These are phyloP conservation scores for Conticribra guillardii DNA, from an alignment of 108 stramenopile species.

Conservation along the genomic window DNA sequence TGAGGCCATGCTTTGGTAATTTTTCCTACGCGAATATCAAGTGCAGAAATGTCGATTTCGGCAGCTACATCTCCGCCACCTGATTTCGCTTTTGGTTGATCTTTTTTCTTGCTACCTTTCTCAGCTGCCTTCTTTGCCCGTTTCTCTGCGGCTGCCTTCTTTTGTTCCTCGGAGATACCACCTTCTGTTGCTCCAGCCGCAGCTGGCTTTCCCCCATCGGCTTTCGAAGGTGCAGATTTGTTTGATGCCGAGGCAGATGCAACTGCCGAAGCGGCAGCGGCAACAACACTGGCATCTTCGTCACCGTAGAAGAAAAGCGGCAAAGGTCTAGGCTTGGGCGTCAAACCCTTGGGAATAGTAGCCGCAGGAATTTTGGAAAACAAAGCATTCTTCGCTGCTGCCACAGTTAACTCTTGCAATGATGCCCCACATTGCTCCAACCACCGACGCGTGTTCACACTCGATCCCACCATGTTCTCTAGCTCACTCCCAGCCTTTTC, in stretches of 20 bases:
- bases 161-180: constrained; percentile 53
- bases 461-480: constrained; percentile 20
- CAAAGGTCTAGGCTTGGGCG: constrained; percentile 17
- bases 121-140: constrained; percentile 40
- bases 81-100: constrained; percentile 36
- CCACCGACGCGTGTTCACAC: constrained; percentile 61
- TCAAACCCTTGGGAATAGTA: constrained; percentile 20
- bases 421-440: constrained; percentile 48
- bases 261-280: constrained; percentile 20
- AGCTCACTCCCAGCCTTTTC: constrained; percentile 14
- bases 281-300: constrained; percentile 53
- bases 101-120: constrained; percentile 41
- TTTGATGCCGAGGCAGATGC: constrained; percentile 5
- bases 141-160: constrained; percentile 56
- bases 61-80: constrained; percentile 22
- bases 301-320: constrained; percentile 74
- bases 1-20: constrained; percentile 95
- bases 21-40: constrained; percentile 94
- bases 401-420: constrained; percentile 20
- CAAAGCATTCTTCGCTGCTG: constrained; percentile 30
- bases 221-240: constrained; percentile 8
- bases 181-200: constrained; percentile 21
- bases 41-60: constrained; percentile 62
- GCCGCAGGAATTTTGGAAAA: constrained; percentile 24
- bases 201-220: constrained; percentile 6